Conservation (phyloP, 2,329 filamentous ascomycete species). For the Leptographium lundbergii region DNA sequence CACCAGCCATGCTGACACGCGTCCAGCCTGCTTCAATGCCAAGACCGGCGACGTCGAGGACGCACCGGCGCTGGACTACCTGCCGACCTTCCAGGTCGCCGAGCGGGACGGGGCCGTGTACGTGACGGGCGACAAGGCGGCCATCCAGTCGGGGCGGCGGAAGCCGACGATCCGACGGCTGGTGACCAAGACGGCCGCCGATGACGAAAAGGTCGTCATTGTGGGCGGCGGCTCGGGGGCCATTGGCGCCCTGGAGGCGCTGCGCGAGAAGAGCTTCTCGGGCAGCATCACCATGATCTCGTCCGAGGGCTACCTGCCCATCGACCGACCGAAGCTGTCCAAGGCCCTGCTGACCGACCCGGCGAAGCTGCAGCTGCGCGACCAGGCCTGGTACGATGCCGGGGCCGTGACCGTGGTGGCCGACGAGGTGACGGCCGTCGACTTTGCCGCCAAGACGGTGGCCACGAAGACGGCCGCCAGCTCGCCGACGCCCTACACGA, state of each 20-base stretch:
- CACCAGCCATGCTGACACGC: constrained; percentile 4
- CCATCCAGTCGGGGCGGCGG: constrained; percentile 64
- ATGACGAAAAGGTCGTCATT: constrained; percentile 59
- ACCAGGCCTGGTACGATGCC: constrained; percentile 62
- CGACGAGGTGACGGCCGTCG: constrained; percentile 57
- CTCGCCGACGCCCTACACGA: constrained; percentile 54
- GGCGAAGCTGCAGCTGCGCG: constrained; percentile 64
- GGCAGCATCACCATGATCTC: constrained; percentile 75
- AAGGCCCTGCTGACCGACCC: constrained; percentile 80
- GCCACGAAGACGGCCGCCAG: constrained; percentile 60
- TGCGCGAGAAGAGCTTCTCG: constrained; percentile 69
- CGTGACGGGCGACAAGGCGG: constrained; percentile 65
- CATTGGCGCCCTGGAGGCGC: constrained; percentile 67
- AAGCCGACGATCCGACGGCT: constrained; percentile 62
- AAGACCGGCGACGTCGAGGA: constrained; percentile 89
- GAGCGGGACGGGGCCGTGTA: constrained; percentile 78
- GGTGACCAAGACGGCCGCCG: constrained; percentile 31
- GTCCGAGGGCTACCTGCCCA: constrained; percentile 72
- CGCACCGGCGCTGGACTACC: constrained; percentile 77
- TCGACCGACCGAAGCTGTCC: constrained; percentile 90
- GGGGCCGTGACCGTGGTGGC: constrained; percentile 44
- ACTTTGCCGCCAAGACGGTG: constrained; percentile 64
- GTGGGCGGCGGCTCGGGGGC: constrained; percentile 81
- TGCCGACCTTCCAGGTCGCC: constrained; percentile 68
- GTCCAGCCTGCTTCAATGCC: constrained; percentile 62